Base-by-base conservation (phyloP, 768 basidiomycete genomes). In the Leccinum barrowsii region DNA sequence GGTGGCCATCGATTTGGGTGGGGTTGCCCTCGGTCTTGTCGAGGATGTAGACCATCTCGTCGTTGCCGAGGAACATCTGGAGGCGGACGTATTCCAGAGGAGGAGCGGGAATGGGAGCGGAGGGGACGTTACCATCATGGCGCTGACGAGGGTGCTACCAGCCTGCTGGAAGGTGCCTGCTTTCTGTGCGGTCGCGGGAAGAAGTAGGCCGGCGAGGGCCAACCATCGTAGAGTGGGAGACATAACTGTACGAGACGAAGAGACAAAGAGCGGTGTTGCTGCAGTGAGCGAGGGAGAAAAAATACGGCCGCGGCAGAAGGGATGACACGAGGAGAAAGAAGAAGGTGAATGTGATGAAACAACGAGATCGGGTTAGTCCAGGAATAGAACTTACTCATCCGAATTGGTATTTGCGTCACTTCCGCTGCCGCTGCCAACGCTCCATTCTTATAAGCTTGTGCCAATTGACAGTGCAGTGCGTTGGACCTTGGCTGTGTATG, bases 11-110 rank as follows among this genome's bases (percentile, higher is more conserved):
- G 56, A 91, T 77, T 61, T 80, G 78, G 4, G 80, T 80, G 2
- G 79, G 77, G 70, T 94, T 93, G 22, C 83, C 84, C 67, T 93
- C 88, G 5, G 86, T 84, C 75, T 96, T 96, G 81, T 96, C 93
- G 40, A 94, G 77, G 17, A 94, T 88, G 75, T 94, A 95, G 32
- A 95, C 88, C 71, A 85, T 89, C 64, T 90, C 78, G 30, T 82
- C 76, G 65, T 86, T 90, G 6, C 89, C 91, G 49, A 93, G 73
- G 70, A 93, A 92, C 82, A 89, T 85, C 89, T 89, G 15, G 15
- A 37, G 35, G 35, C 0, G 35, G 6, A 37, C 15, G 3, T 1
- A 17, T 37, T 37, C 35, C 15, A 37, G 35, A 15, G 35, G 7
- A 7, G 35, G 54, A 47, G 2, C 12, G 11, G 10, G 13, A 13